Percentiles rank a stretch among this genome's conserved stretches.
phyloP scores from a whole-genome alignment of 768 basidiomycete species.

The Boletus subcaerulescens region DNA sequence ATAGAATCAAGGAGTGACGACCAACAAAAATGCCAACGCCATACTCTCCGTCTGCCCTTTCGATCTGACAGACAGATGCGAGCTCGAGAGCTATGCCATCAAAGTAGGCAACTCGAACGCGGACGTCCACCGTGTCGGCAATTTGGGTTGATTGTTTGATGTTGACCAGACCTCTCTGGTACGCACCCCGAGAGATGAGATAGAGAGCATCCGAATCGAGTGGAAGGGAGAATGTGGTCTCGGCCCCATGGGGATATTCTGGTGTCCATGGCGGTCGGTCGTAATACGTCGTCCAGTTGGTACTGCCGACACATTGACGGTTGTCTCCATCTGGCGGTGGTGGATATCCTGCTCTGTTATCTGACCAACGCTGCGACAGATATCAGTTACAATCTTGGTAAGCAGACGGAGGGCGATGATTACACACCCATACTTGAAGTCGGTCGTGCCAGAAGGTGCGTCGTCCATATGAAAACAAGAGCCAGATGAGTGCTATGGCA shows the following conservation, averaged over 20 bases:
- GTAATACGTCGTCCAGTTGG: slow-evolving; percentile 24
- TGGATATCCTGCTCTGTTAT: background rate
- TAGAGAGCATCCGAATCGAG: slow-evolving; percentile 28
- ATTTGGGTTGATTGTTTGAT: slow-evolving; percentile 30
- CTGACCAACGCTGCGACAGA: slow-evolving; percentile 5
- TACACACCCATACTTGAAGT: slow-evolving; percentile 9
- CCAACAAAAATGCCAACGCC: slow-evolving; percentile 37
- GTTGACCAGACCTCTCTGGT: slow-evolving; percentile 27
- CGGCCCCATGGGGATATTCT: slow-evolving; percentile 24
- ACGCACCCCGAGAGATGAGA: slow-evolving; percentile 29
- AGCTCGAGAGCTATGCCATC: slow-evolving; percentile 16
- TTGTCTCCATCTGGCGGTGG: slow-evolving; percentile 1
- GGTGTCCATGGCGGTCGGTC: slow-evolving; percentile 24
- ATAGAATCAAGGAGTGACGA: background rate
- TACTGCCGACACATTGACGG: slow-evolving; percentile 12
- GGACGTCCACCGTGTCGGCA: slow-evolving; percentile 30
- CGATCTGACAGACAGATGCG: slow-evolving; percentile 30
- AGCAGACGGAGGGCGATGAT: background rate
- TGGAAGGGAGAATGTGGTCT: slow-evolving; percentile 30
- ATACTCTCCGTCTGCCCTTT: slow-evolving; percentile 21
- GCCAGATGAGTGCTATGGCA: slow-evolving; percentile 9
- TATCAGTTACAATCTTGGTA: background rate
- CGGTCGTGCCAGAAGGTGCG: background rate
- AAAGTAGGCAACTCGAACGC: slow-evolving; percentile 24
- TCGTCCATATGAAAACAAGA: slow-evolving; percentile 6